These are phyloP conservation scores for Encephalitozoon hellem DNA, from an alignment of 371 early-diverging fungal genomes.

Conservation along the genomic window DNA sequence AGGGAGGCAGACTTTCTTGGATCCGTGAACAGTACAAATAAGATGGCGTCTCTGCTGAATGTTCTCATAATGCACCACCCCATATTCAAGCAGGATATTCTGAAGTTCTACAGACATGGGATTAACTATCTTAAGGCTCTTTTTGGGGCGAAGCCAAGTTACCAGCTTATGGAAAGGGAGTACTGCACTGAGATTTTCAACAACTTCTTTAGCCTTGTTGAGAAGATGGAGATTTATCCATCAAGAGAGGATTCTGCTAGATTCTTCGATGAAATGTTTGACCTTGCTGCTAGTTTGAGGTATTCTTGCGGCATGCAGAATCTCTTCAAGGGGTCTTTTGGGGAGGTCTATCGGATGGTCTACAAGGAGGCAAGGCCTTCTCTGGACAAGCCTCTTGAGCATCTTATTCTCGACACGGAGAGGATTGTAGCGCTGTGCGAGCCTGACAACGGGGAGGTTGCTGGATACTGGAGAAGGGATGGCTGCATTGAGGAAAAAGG, in stretches of 20 bases:
- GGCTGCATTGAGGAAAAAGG: background rate
- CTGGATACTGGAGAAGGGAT: background rate
- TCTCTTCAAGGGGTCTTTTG: background rate
- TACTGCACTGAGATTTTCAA: background rate
- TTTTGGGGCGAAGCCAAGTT: background rate
- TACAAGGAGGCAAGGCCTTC: background rate
- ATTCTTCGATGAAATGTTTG: background rate
- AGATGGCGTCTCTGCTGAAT: background rate
- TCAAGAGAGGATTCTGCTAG: background rate
- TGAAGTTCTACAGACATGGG: background rate
- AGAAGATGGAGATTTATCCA: background rate
- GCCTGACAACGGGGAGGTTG: background rate
- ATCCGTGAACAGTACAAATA: background rate
- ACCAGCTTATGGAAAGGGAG: background rate
- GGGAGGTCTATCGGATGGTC: background rate
- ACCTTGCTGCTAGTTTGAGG: background rate
- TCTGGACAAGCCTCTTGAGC: background rate
- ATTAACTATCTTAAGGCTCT: background rate
- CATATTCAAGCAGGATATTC: background rate
- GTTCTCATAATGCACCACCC: conserved; percentile 6
- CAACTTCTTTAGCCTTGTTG: background rate
- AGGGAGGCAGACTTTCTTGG: background rate
- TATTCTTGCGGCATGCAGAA: background rate
- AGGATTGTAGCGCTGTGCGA: background rate
- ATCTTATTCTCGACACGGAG: background rate